Base-by-base conservation (phyloP, 2,329 filamentous ascomycete species). In the Teratosphaeria epicoccoides region DNA sequence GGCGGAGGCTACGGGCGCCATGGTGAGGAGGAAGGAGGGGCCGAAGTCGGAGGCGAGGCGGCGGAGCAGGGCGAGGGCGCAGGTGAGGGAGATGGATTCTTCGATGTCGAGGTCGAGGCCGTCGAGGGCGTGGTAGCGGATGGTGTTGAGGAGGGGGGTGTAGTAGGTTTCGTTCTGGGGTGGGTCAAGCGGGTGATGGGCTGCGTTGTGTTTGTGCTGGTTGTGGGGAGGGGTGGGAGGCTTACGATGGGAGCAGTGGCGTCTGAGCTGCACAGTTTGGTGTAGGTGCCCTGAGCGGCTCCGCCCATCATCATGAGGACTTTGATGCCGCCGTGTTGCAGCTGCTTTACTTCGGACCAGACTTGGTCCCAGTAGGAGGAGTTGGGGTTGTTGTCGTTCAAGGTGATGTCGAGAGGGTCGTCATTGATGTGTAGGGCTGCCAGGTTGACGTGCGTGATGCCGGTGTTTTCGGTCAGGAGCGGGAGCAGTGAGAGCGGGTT, bases 271-370 rank as follows among this genome's bases (percentile, higher is more conserved):
- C 62, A 62, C 11, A 66, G 52, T n/a, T 56, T 51, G 22, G 50
- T 52, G 46, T 63, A 66, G 43, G 57, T 59, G 17, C 63, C 61
- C 26, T 50, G 46, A 3, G 62, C 61, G n/a, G 62, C 61, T 43
- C 63, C 63, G 7, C 63, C 63, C 12, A 66, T 52, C 63, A 66
- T 66, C 53, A 64, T 58, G 55, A 65, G 59, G 11, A 65, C 61
- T 52, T 63, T 64, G 23, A 65, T 57, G 26, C 63, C 63, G 4
- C 45, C 43, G 9, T 44, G 25, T 47, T 66, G 63, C 3, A 66
- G 46, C 23, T 56, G 49, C n/a, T 55, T 54, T 17, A 56, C 58
- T 44, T 65, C 60, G 6, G 50, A 51, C 62, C 62, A 66, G 20
- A 64, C 43, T 3, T 43, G 49, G 23, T 59, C 57, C 37, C 49